These are phyloP conservation scores for Fusarium papillatum DNA, from an alignment of 2,329 filamentous ascomycete species.

Conservation along the genomic window DNA sequence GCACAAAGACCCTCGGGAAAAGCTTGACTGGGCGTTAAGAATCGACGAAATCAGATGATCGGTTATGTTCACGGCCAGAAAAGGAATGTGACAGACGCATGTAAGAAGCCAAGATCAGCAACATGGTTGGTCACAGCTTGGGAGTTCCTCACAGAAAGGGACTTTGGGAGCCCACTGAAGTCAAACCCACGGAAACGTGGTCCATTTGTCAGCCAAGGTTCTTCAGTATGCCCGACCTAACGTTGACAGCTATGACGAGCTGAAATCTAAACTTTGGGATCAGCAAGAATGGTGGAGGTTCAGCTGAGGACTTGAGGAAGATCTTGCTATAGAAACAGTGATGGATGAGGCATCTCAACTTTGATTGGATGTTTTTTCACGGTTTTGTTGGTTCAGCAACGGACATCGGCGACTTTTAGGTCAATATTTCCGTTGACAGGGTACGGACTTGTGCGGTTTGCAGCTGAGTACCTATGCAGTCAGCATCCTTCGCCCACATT, in stretches of 20 bases:
- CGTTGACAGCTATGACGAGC: conserved; percentile 11
- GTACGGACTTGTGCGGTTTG: background rate
- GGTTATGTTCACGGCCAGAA: conserved; percentile 37
- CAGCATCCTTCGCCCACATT: conserved; percentile 3
- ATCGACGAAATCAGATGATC: conserved; percentile 38
- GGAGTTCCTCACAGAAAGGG: conserved; percentile 38
- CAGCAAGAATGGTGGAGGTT: conserved; percentile 21
- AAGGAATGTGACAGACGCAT: conserved; percentile 6
- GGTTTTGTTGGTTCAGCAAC: background rate
- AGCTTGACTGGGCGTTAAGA: conserved; percentile 30
- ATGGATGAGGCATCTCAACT: conserved; percentile 9
- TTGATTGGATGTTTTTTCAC: background rate
- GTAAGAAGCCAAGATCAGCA: conserved; percentile 29
- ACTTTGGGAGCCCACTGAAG: background rate
- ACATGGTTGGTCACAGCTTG: conserved; percentile 38
- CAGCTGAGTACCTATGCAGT: background rate
- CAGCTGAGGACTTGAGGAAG: conserved; percentile 12
- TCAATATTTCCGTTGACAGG: background rate
- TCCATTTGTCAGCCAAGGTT: conserved; percentile 27
- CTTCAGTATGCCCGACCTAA: conserved; percentile 14
- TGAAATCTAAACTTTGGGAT: conserved; percentile 26
- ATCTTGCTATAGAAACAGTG: conserved; percentile 5
- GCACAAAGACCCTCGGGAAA: too few species aligned
- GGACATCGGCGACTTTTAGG: background rate
- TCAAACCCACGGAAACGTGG: conserved; percentile 20